These are phyloP conservation scores for Sporisorium scitamineum DNA, from an alignment of 1,284 basidiomycete genomes.

Conservation along the genomic window DNA sequence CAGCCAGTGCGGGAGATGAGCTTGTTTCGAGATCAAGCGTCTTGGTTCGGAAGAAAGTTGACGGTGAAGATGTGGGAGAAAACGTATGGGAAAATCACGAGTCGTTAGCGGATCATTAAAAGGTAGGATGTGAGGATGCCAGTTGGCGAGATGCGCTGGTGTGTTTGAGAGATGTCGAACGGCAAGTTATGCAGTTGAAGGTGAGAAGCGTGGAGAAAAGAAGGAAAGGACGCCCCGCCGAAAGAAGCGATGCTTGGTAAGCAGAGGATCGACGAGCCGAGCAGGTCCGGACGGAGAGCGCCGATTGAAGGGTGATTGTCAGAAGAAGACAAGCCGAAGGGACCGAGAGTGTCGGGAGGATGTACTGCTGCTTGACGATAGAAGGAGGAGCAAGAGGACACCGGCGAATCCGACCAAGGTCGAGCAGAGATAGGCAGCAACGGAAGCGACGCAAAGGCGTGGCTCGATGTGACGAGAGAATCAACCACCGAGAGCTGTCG, in stretches of 20 bases:
- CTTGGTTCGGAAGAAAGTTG: not conserved
- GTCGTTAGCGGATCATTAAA: constrained; percentile 3
- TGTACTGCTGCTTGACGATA: not conserved
- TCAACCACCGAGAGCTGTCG: constrained; percentile 3
- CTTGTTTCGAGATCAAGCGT: not conserved
- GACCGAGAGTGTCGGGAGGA: constrained; percentile 6
- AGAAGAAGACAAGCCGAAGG: constrained; percentile 26
- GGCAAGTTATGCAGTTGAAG: not conserved
- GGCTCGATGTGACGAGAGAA: not conserved
- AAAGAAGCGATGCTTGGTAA: not conserved
- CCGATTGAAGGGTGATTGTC: not conserved
- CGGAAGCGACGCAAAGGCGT: not conserved
- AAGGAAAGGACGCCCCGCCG: not conserved
- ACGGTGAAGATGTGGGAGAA: not conserved
- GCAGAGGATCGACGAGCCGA: constrained; percentile 2
- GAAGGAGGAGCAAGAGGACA: not conserved
- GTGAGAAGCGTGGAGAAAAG: not conserved
- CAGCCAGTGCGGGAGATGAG: not conserved
- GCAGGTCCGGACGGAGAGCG: constrained; percentile 10
- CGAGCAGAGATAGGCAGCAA: constrained; percentile 14
- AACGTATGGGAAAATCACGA: not conserved
- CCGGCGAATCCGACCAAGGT: not conserved
- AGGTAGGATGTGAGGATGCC: not conserved
- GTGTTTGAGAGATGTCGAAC: not conserved
- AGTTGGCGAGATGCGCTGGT: not conserved